Base-by-base conservation (phyloP, 371 early-diverging fungal species). In the Rhizopus sp. region DNA sequence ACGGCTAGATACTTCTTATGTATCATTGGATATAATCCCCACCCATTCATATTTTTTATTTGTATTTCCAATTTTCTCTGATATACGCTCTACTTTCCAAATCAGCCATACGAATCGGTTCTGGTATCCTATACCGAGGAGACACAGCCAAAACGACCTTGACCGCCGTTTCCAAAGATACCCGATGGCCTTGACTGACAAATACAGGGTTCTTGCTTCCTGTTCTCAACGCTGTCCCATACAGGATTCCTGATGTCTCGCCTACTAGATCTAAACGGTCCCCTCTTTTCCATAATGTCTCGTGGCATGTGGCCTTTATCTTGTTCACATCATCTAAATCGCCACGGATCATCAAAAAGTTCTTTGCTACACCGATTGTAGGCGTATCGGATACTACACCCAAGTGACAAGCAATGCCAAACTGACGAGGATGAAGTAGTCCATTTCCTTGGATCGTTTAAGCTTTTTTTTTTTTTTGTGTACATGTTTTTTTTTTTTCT, bases 51-150 rank as follows among this genome's bases (percentile, higher is more conserved):
- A 7, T 38, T 38, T 51, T 37, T 51, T 34, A 32, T 16, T 51
- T 53, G 31, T 33, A 31, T 40, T 42, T 31, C 30, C 23, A 31
- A 53, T 41, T 39, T 54, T 40, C 30, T 17, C 56, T 41, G 12
- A 66, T 61, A 42, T 61, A 66, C 15, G 53, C 58, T 51, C 66
- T 45, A 34, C 66, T 66, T 31, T 54, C 47, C 10, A 52, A 31
- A 50, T 96, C 97, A 17, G 97, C 97, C 33, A 81, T 75, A 7
- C 97, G 82, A 48, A 95, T 91, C 5, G 97, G 97, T 61, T 96
- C 97, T 0, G 95, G 94, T 7, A 94, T 81, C 4, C 94, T 75
- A 69, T 73, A 88, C n/a, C 65, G 33, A 5, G 55, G 63, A 39
- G 86, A 89, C 52, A 86, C 84, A 6, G 75, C 72, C 9, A 85